Conservation (phyloP, 2,329 filamentous ascomycete genomes). For the Penicillium sp. region DNA sequence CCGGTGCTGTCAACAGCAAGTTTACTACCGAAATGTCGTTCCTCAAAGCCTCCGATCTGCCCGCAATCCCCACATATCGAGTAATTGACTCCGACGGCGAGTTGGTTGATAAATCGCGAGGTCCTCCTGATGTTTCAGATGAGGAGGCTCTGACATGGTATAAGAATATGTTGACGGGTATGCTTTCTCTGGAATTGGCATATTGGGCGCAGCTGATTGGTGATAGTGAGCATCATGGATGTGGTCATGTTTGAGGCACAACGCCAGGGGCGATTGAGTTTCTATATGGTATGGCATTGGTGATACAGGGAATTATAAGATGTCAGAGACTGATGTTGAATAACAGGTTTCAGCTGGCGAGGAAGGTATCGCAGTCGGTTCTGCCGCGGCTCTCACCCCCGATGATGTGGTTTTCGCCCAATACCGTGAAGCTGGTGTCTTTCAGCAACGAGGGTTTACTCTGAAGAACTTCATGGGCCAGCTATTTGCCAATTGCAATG, state of each 20-base stretch:
- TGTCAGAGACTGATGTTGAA: neutral
- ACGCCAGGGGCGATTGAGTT: slow-evolving; percentile 88
- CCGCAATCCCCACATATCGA: slow-evolving; percentile 87
- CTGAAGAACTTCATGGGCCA: slow-evolving; percentile 94
- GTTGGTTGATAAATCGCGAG: slow-evolving; percentile 75
- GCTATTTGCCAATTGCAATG: slow-evolving; percentile 84
- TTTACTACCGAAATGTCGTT: slow-evolving; percentile 85
- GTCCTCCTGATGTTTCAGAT: slow-evolving; percentile 68
- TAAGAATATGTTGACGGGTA: slow-evolving; percentile 67
- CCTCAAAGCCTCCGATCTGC: slow-evolving; percentile 71
- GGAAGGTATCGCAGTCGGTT: slow-evolving; percentile 91
- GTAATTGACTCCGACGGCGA: slow-evolving; percentile 87
- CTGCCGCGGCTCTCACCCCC: slow-evolving; percentile 80
- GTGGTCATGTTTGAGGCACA: slow-evolving; percentile 98
- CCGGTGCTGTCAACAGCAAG: slow-evolving; percentile 91
- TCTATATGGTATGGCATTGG: slow-evolving; percentile 79
- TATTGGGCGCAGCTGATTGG: slow-evolving; percentile 21
- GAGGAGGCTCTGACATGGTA: slow-evolving; percentile 67
- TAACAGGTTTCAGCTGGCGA: slow-evolving; percentile 77
- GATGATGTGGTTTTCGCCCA: slow-evolving; percentile 92
- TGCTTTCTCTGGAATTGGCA: slow-evolving; percentile 18
- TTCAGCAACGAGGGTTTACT: slow-evolving; percentile 85
- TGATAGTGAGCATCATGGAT: slow-evolving; percentile 80
- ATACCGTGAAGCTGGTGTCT: slow-evolving; percentile 91
- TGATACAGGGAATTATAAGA: neutral